Percentiles rank a stretch among this genome's conserved stretches.
These are phyloP conservation scores for Fulvia fulva DNA, from an alignment of 2,329 filamentous ascomycete species.

Conservation along the genomic window DNA sequence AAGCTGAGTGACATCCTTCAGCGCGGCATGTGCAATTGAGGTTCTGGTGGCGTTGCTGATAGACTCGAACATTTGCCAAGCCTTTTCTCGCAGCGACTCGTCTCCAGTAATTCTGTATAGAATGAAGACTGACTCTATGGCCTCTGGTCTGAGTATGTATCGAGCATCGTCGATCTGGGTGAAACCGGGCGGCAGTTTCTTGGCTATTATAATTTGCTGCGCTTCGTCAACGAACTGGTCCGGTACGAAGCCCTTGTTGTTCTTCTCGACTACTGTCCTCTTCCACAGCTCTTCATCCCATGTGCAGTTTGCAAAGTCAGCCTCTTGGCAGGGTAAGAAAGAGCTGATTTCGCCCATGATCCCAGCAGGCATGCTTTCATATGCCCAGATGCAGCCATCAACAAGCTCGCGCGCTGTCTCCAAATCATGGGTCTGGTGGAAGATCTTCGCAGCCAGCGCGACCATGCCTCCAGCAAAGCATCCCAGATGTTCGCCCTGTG, in stretches of 20 bases:
- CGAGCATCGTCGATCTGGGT: conserved; percentile 52
- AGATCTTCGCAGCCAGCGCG: conserved; percentile 59
- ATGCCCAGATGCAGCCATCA: conserved; percentile 62
- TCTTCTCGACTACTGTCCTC: conserved; percentile 37
- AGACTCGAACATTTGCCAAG: conserved; percentile 70
- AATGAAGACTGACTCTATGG: conserved; percentile 76
- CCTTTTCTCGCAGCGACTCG: conserved; percentile 60
- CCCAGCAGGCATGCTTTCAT: conserved; percentile 55
- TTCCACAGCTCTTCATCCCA: conserved; percentile 43
- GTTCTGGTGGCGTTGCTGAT: conserved; percentile 60
- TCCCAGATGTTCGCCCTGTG: conserved; percentile 41
- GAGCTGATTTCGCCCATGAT: conserved; percentile 61
- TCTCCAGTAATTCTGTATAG: conserved; percentile 72
- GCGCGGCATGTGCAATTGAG: conserved; percentile 60
- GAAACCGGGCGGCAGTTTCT: conserved; percentile 54
- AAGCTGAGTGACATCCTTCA: conserved; percentile 60
- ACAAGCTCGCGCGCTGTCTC: conserved; percentile 56
- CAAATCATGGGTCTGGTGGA: conserved; percentile 53
- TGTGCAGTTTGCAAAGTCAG: conserved; percentile 27
- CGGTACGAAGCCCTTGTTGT: conserved; percentile 11
- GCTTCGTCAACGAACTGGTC: conserved; percentile 13
- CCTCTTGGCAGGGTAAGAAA: conserved; percentile 45
- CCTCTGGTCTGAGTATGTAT: conserved; percentile 72
- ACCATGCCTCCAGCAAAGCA: conserved; percentile 73
- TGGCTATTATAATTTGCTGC: conserved; percentile 37